Conservation (phyloP, 2,329 filamentous ascomycete species). For the Amauroascus verrucosus region DNA sequence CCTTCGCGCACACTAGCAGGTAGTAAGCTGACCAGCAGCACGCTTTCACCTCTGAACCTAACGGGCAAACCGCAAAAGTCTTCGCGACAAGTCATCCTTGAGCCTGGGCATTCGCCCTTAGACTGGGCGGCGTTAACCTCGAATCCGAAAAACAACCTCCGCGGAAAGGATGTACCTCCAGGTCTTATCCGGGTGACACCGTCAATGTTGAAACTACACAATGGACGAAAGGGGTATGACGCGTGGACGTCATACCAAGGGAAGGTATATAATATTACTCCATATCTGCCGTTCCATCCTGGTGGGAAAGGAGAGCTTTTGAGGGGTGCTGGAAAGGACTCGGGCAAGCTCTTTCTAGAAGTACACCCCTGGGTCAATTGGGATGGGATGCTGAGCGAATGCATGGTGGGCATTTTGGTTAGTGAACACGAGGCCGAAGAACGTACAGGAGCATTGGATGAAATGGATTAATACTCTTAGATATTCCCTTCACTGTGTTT, state of each 20-base stretch:
- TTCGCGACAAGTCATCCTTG: slow-evolving; percentile 56
- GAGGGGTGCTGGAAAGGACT: slow-evolving; percentile 56
- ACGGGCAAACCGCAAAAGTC: slow-evolving; percentile 39
- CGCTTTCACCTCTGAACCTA: slow-evolving; percentile 35
- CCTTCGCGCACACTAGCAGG: slow-evolving; percentile 34
- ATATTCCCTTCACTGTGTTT: neutral
- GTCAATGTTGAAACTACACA: slow-evolving; percentile 64
- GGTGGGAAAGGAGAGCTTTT: slow-evolving; percentile 58
- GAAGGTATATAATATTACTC: slow-evolving; percentile 86
- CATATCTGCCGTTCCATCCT: slow-evolving; percentile 83
- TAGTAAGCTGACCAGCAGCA: slow-evolving; percentile 33
- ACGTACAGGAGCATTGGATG: slow-evolving; percentile 37
- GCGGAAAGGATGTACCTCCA: slow-evolving; percentile 43
- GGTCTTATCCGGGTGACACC: slow-evolving; percentile 67
- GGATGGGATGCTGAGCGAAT: slow-evolving; percentile 55
- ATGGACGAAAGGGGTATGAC: slow-evolving; percentile 71
- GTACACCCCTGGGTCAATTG: slow-evolving; percentile 60
- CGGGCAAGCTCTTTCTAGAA: slow-evolving; percentile 51
- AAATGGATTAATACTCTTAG: slow-evolving; percentile 46
- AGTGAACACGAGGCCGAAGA: slow-evolving; percentile 39
- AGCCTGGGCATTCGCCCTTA: slow-evolving; percentile 86
- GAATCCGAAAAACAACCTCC: slow-evolving; percentile 54
- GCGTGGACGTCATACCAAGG: slow-evolving; percentile 87
- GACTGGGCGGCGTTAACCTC: slow-evolving; percentile 81
- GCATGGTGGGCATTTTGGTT: slow-evolving; percentile 52